These are phyloP conservation scores for Bocquillonia castaneifolia DNA, from an alignment of 441 rosid species.

Conservation along the genomic window DNA sequence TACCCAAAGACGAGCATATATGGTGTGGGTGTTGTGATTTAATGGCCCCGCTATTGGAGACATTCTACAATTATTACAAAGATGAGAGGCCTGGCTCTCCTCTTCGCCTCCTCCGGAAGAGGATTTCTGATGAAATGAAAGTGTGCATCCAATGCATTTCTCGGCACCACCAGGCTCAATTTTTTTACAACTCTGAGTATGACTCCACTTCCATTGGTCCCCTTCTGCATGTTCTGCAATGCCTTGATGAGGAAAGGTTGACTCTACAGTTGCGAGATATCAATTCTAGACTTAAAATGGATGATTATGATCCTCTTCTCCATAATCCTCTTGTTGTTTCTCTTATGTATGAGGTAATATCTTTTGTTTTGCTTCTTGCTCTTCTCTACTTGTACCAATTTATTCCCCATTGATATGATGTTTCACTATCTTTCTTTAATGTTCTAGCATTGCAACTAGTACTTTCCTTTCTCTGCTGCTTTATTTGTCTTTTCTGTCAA, in stretches of 20 bases:
- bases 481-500: constrained; percentile 6
- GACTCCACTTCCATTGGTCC: constrained; percentile 74
- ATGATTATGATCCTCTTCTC: constrained; percentile 60
- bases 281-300: constrained; percentile 46
- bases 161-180: constrained; percentile 92
- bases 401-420: neutral
- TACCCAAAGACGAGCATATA: constrained; percentile 68
- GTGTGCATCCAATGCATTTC: constrained; percentile 76
- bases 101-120: constrained; percentile 71
- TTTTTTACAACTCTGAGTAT: constrained; percentile 67
- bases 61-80: constrained; percentile 78
- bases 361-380: no score
- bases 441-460: no score
- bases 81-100: constrained; percentile 75
- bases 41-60: constrained; percentile 88
- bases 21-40: constrained; percentile 85
- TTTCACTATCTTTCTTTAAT: neutral
- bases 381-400: no score
- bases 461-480: neutral
- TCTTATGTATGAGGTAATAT: constrained; percentile 96
- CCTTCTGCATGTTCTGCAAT: constrained; percentile 64
- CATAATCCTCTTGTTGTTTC: constrained; percentile 74
- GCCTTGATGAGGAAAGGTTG: constrained; percentile 88
- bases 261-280: constrained; percentile 67
- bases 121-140: constrained; percentile 70